Base-by-base conservation (phyloP, 1,284 basidiomycete genomes). In the Microstroma glucosiphilum region DNA sequence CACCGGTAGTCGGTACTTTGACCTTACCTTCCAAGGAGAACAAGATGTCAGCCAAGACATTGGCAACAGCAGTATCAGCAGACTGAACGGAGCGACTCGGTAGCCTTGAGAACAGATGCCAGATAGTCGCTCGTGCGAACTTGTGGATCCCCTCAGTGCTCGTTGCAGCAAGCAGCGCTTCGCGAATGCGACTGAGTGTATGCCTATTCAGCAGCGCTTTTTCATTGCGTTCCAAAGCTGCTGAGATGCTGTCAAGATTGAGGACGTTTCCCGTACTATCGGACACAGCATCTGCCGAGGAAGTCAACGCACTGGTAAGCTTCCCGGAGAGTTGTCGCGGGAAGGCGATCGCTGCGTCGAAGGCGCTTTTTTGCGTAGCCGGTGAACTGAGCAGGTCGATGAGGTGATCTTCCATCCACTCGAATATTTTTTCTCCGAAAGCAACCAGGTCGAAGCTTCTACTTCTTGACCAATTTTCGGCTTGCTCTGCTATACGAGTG, bases 21-120 rank as follows among this genome's bases (percentile, higher is more conserved):
- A 80, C 57, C 12, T 72, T 56, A 12, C 75, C 76, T 25, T 71
- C 54, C 9, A 64, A 63, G 17, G 66, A 62, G 58, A 85, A 81
- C 13, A 94, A 80, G 8, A 93, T 81, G 13, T 85, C 83, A n/a
- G 87, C 84, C 68, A 93, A 91, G 0, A 89, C 88, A 57, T 86
- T 82, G 4, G 87, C 82, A 15, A 43, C 13, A 13, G 26, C 58
- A 11, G n/a, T 40, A 21, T 89, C 71, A 21, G 56, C 61, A 55
- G 56, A 42, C 57, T 58, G 13, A 59, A 40, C 30, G 49, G 40
- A 12, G 61, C 43, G 21, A 60, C 60, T 30, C 1, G 17, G 17
- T 21, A 48, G 43, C 21, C 12, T 48, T 21, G 43, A 48, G 85
- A 59, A 85, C 64, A 72, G 62, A 19, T 37, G 58, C 54, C 60